Base-by-base conservation (phyloP, 345 rosid species). In the Aegle marmelos region DNA sequence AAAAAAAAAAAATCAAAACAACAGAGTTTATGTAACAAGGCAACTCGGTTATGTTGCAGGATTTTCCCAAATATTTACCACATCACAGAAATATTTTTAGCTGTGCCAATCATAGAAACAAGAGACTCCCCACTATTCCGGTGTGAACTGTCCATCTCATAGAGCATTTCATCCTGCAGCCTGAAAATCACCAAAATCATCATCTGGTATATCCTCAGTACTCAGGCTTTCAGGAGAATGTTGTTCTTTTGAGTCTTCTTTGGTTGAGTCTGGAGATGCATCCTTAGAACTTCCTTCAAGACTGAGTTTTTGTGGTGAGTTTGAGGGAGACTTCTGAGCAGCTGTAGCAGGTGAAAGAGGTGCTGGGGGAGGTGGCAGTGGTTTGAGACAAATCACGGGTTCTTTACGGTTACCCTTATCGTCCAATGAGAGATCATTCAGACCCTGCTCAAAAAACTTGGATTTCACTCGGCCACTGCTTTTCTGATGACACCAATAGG, bases 141-240 rank as follows among this genome's bases (percentile, higher is more conserved):
- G 19, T 10, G 34, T 34, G 64, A 28, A 48, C 17, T 36, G 57
- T 54, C 78, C 14, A 65, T 53, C 54, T 54, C 36, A 66, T 8
- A 50, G 4, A 64, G 9, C 82, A 37, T 76, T 45, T 82, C 79
- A 89, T 66, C 89, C 89, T 3, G 99, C 99, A 19, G 94, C 92
- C 84, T 97, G 99, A 85, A 97, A 97, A 82, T 97, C 99, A 24
- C 99, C 99, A 54, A 94, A 97, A 88, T 92, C 98, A 41, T 97
- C 98, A 70, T 97, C 99, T 4, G 81, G 87, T 74, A 56, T 75
- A 39, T 89, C 96, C 76, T 86, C 88, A 24, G 77, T 64, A 59
- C 79, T 84, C 83, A 63, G 80, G 19, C 81, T 82, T 50, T 76
- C 84, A 0, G 62, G 56, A 27, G 73, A 48, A 81, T 33, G 75